Conservation (phyloP, 2,329 filamentous ascomycete genomes). For the Colletotrichum sp. region DNA sequence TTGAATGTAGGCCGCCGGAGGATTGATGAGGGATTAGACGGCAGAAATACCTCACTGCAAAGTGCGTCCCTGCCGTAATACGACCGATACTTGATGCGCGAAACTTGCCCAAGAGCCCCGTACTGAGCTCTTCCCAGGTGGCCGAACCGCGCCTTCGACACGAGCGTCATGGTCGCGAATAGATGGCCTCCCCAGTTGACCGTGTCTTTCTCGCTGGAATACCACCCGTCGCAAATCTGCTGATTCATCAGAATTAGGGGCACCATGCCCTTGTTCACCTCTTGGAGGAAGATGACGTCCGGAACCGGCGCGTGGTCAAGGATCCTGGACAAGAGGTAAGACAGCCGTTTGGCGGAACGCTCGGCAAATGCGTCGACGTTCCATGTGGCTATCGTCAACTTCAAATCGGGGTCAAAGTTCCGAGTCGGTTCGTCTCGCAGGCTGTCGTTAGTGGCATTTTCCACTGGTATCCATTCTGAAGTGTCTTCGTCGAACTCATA, state of each 20-base stretch:
- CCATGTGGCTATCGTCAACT: constrained; percentile 5
- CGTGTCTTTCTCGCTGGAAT: constrained; percentile 32
- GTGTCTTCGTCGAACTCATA: background rate
- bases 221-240: constrained; percentile 32
- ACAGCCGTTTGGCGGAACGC: constrained; percentile 17
- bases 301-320: constrained; percentile 23
- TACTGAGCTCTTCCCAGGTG: background rate
- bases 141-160: constrained; percentile 31
- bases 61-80: constrained; percentile 36
- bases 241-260: constrained; percentile 25
- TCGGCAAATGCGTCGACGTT: background rate
- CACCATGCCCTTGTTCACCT: constrained; percentile 31
- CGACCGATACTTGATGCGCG: constrained; percentile 33
- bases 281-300: constrained; percentile 38
- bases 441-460: background rate
- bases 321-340: constrained; percentile 29
- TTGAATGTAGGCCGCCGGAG: background rate
- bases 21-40: background rate
- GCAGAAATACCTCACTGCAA: constrained; percentile 36
- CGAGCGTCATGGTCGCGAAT: constrained; percentile 31
- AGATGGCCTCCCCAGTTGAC: constrained; percentile 23
- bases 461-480: background rate
- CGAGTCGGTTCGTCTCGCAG: background rate
- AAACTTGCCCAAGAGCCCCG: constrained; percentile 31
- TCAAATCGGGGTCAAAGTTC: background rate